These are phyloP conservation scores for Sarocladium brachiariae DNA, from an alignment of 2,329 filamentous ascomycete genomes.

Conservation along the genomic window DNA sequence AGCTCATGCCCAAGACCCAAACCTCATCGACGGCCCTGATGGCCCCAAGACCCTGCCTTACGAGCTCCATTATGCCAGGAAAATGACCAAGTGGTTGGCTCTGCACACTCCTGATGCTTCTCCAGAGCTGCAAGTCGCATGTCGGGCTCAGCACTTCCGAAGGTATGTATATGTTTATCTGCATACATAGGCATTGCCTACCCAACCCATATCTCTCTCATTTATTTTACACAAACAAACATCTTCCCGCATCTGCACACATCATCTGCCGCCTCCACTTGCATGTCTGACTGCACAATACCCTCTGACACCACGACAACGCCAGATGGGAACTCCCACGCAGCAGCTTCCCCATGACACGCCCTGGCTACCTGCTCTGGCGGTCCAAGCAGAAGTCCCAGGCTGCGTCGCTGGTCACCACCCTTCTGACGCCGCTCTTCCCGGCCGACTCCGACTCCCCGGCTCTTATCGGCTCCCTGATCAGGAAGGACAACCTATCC, in stretches of 20 bases:
- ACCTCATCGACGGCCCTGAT: slow-evolving; percentile 32
- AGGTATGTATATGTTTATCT: slow-evolving; percentile 29
- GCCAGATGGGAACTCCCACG: slow-evolving; percentile 72
- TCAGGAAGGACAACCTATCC: slow-evolving; percentile 70
- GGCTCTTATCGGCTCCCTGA: slow-evolving; percentile 59
- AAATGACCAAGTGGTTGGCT: slow-evolving; percentile 70
- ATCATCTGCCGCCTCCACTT: too few relatives aligned
- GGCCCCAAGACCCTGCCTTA: slow-evolving; percentile 51
- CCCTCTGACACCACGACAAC: too few relatives aligned
- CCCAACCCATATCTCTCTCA: too few relatives aligned
- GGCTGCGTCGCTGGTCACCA: slow-evolving; percentile 44
- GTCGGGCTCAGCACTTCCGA: slow-evolving; percentile 77
- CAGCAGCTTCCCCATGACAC: slow-evolving; percentile 64
- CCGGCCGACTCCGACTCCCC: slow-evolving; percentile 41
- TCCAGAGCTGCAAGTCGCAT: slow-evolving; percentile 63
- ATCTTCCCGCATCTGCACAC: too few relatives aligned
- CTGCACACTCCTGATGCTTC: slow-evolving; percentile 55
- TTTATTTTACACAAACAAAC: too few relatives aligned
- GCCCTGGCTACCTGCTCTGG: slow-evolving; percentile 74
- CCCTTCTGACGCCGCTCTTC: slow-evolving; percentile 37
- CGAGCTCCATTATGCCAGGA: slow-evolving; percentile 74
- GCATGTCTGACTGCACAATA: too few relatives aligned
- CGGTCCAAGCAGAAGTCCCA: slow-evolving; percentile 67
- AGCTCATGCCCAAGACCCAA: slow-evolving; percentile 39
- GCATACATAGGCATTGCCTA: too few relatives aligned